These are phyloP conservation scores for Lachancea lanzarotensis DNA, from an alignment of 805 yeast genomes.

Conservation along the genomic window DNA sequence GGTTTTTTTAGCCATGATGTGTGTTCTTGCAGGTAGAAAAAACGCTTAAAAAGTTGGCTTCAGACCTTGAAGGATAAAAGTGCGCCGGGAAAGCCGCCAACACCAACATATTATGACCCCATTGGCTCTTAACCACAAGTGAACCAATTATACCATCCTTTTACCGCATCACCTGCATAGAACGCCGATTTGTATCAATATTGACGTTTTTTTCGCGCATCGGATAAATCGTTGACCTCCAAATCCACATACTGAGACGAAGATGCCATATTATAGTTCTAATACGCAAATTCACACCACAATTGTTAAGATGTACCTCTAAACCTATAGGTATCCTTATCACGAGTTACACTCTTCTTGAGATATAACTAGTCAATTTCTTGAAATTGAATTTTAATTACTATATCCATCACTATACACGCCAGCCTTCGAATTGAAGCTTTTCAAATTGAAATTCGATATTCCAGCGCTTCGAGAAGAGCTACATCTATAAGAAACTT, in stretches of 20 bases:
- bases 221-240: neutral
- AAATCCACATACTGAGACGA: conserved; percentile 25
- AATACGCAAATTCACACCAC: neutral
- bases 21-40: neutral
- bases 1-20: neutral
- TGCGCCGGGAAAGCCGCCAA: too few species aligned
- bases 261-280: conserved; percentile 16
- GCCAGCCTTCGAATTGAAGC: too few species aligned
- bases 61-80: too few species aligned
- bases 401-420: neutral
- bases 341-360: too few species aligned
- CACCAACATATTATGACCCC: too few species aligned
- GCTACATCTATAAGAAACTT: neutral
- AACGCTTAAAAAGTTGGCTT: too few species aligned
- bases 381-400: too few species aligned
- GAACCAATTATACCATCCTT: neutral
- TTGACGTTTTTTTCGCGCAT: neutral
- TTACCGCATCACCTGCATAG: neutral
- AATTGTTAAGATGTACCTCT: neutral
- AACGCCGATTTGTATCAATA: neutral
- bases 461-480: neutral
- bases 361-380: too few species aligned
- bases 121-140: neutral
- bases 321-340: too few species aligned
- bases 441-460: neutral